Evolutionary conservation across 495 filamentous ascomycete species (phyloP).

Genomic region (Xylaria cubensis): DNA sequence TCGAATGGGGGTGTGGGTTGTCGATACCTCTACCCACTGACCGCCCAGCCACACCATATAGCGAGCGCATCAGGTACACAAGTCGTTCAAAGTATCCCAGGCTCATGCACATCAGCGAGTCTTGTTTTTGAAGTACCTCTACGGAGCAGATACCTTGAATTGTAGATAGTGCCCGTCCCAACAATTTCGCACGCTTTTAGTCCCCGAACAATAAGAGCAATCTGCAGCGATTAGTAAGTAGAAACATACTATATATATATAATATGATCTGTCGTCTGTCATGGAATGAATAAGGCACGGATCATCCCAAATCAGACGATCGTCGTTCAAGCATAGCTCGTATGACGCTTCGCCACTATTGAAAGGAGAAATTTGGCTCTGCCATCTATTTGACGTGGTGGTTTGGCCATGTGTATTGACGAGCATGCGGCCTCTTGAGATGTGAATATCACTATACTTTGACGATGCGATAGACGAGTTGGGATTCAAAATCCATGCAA

Average conservation of each 20-base stretch:
- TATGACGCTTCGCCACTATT: constrained; percentile 10
- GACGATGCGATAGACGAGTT: constrained; percentile 15
- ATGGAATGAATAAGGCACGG: constrained; percentile 7
- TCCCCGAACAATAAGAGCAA: constrained; percentile 17
- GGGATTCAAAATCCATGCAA: background rate
- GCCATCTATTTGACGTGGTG: background rate
- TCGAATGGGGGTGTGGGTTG: constrained; percentile 13
- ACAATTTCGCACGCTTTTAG: background rate
- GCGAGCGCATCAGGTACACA: constrained; percentile 11
- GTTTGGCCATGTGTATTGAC: background rate
- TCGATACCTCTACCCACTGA: constrained; percentile 14
- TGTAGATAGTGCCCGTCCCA: background rate
- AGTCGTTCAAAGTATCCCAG: constrained; percentile 9
- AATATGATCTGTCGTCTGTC: constrained; percentile 28
- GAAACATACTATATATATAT: constrained; percentile 14
- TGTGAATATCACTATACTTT: background rate
- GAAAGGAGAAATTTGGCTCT: background rate
- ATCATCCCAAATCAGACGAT: constrained; percentile 16
- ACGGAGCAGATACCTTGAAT: constrained; percentile 13
- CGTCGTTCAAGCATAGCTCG: constrained; percentile 10
- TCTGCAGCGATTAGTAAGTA: constrained; percentile 1
- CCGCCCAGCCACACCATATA: constrained; percentile 18
- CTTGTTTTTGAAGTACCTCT: constrained; percentile 16
- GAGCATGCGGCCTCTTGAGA: background rate
- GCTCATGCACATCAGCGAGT: constrained; percentile 3